Percentiles rank a stretch among this genome's conserved stretches.
Evolutionary conservation across 2,329 filamentous ascomycete genomes (phyloP).

Genomic region (Pezicula radicicola): DNA sequence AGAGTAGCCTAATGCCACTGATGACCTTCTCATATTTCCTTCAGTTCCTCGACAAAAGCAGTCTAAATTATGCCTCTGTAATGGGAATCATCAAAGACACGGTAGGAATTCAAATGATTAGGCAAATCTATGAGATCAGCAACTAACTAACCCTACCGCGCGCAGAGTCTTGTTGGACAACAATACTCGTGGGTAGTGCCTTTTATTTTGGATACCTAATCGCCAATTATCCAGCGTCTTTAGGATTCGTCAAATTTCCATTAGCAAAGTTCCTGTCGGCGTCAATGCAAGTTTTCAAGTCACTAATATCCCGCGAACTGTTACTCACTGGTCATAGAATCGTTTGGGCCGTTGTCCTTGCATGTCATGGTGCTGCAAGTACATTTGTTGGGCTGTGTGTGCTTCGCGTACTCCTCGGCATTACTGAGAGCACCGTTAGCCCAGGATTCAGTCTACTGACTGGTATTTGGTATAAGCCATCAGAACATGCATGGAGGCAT

Average conservation of each 20-base stretch:
- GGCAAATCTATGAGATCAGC: not conserved
- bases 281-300: not conserved
- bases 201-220: conserved; percentile 30
- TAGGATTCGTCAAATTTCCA: conserved; percentile 29
- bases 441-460: conserved; percentile 36
- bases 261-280: conserved; percentile 30
- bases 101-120: conserved; percentile 49
- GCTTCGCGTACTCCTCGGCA: conserved; percentile 30
- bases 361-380: conserved; percentile 29
- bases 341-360: conserved; percentile 29
- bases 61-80: conserved; percentile 44
- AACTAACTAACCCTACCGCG: not conserved
- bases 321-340: conserved; percentile 6
- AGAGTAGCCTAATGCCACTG: conserved; percentile 44
- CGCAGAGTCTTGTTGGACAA: conserved; percentile 37
- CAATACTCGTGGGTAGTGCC: conserved; percentile 41
- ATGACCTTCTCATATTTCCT: conserved; percentile 54
- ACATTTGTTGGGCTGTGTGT: conserved; percentile 25
- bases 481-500: conserved; percentile 31
- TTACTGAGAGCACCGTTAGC: conserved; percentile 29
- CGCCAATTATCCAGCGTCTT: conserved; percentile 27
- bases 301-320: not conserved
- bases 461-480: conserved; percentile 36
- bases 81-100: conserved; percentile 44
- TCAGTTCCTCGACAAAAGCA: conserved; percentile 60